Evolutionary conservation across 2,329 filamentous ascomycete genomes (phyloP).

Genomic region (Epichloe hybrida): DNA sequence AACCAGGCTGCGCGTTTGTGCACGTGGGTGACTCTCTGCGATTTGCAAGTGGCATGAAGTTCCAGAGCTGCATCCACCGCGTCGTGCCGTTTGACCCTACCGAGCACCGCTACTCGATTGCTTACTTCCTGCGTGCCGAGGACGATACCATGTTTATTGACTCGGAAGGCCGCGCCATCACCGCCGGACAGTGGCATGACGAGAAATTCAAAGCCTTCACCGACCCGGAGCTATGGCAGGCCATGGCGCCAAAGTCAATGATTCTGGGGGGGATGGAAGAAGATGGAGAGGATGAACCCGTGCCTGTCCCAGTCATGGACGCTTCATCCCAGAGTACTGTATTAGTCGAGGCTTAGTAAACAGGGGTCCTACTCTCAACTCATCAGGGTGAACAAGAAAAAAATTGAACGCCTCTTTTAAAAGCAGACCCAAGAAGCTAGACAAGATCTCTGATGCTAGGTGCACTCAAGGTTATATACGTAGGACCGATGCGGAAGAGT

Average conservation of each 20-base stretch:
- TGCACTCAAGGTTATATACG: no score
- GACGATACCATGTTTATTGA: constrained; percentile 42
- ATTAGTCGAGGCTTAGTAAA: no score
- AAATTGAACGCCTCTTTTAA: no score
- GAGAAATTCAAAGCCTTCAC: constrained; percentile 40
- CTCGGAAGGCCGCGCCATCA: constrained; percentile 38
- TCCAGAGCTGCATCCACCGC: constrained; percentile 44
- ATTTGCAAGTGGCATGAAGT: constrained; percentile 37
- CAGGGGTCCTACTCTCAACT: no score
- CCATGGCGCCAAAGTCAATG: constrained; percentile 34
- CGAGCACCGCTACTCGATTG: constrained; percentile 45
- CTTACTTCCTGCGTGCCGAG: constrained; percentile 44
- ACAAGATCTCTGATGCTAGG: no score
- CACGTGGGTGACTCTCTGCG: constrained; percentile 47
- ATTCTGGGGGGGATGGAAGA: constrained; percentile 37
- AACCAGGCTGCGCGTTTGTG: constrained; percentile 37
- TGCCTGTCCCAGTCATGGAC: no score
- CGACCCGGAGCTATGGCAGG: constrained; percentile 29
- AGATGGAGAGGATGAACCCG: constrained; percentile 15
- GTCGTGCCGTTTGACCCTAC: constrained; percentile 37
- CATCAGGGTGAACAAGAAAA: no score
- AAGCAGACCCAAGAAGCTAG: no score
- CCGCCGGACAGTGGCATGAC: constrained; percentile 40
- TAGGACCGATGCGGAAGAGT: no score
- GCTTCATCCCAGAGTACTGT: no score